Evolutionary conservation across 768 basidiomycete species (phyloP), one percentile per base, ranked within the genome.

Genomic region (Collybia sordida): DNA sequence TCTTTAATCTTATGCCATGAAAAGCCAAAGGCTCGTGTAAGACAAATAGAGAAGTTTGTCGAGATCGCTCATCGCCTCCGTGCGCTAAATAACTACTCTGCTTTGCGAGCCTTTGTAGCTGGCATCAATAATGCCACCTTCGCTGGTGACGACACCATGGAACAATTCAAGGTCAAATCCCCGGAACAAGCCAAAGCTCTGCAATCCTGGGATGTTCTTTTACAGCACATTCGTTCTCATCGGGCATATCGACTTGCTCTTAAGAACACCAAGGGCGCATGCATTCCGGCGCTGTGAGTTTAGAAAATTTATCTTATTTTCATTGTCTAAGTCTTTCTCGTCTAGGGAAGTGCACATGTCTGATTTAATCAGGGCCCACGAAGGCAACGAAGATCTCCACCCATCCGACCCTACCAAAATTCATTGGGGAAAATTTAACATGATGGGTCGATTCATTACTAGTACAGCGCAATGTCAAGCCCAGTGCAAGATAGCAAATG

Each of bases 401-500:
- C 71, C 82, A 6, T 71, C 78, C 18, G 86, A 90, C 59, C 74
- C 83, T 3, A 72, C 65, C 35, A 83, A 84, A 62, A 89, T 98
- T 47, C 93, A 98, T 60, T 98, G 96, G 96, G 90, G 87, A 22
- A 98, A 98, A 69, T 97, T 90, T 68, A 88, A 87, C 56, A 87
- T 93, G 81, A 88, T 98, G 73, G 94, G 88, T 24, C 80, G 85
- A 52, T 93, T 94, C 59, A 83, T 96, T 49, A 79, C 81, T 44
- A 83, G 80, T 59, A 88, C 93, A 5, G 77, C 79, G 0, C 81
- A 88, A 53, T 93, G 88, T 59, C 93, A 96, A 68, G 69, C 80
- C 8, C 83, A 88, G 51, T 92, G 88, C 62, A 79, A 79, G 42
- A 76, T 73, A 47, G 72, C 79, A 4, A 64, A 61, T 40, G 82